Evolutionary conservation across 2,329 filamentous ascomycete genomes (phyloP).

Genomic region (Aureobasidium lini): DNA sequence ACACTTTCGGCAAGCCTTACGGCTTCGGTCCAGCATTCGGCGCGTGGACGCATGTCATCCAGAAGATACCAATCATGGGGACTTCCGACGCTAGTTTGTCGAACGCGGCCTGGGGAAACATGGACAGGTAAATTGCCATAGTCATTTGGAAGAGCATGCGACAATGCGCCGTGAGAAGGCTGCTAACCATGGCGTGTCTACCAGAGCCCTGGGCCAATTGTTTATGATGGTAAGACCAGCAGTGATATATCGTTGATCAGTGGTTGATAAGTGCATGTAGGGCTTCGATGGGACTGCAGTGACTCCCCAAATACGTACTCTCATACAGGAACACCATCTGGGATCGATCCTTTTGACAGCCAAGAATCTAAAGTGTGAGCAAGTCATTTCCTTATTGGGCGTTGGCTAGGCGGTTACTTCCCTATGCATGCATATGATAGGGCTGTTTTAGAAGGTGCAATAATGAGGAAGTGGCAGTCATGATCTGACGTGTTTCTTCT

Average conservation of each 20-base stretch:
- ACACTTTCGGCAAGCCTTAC: neutral
- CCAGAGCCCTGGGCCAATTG: slow-evolving; percentile 38
- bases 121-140: slow-evolving; percentile 54
- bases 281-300: slow-evolving; percentile 79
- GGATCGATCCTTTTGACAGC: slow-evolving; percentile 80
- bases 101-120: slow-evolving; percentile 58
- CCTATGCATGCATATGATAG: neutral
- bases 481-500: slow-evolving; percentile 12
- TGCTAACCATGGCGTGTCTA: slow-evolving; percentile 28
- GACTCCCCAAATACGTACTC: slow-evolving; percentile 70
- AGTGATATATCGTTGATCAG: slow-evolving; percentile 32
- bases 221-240: slow-evolving; percentile 25
- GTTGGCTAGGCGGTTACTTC: neutral
- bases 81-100: slow-evolving; percentile 25
- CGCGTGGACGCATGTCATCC: slow-evolving; percentile 8
- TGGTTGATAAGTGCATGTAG: slow-evolving; percentile 44
- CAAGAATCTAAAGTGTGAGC: slow-evolving; percentile 75
- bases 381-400: neutral
- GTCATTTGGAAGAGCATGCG: neutral
- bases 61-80: slow-evolving; percentile 11
- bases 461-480: slow-evolving; percentile 1
- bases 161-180: neutral
- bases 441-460: neutral
- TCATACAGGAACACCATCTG: slow-evolving; percentile 78
- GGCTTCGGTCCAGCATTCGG: neutral